Conservation (phyloP, 2,329 filamentous ascomycete species). For the Calcarisporium arbuscula region DNA sequence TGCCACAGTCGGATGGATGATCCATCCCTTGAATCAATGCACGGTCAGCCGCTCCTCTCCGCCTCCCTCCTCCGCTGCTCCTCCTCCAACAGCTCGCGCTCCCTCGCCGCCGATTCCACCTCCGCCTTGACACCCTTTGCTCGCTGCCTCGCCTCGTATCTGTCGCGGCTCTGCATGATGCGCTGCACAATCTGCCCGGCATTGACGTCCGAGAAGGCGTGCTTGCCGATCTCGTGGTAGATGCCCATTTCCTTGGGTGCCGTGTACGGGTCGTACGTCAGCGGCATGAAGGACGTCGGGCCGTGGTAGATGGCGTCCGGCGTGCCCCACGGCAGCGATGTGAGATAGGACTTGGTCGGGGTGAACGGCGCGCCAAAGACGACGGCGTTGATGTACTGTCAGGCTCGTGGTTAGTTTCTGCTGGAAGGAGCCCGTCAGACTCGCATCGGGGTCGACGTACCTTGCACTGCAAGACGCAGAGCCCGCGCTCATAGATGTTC, state of each 20-base stretch:
- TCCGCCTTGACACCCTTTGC: conserved; percentile 83
- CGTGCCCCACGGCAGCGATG: conserved; percentile 63
- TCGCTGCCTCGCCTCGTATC: conserved; percentile 87
- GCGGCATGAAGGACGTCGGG: conserved; percentile 83
- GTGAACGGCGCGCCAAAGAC: conserved; percentile 88
- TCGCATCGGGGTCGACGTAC: conserved; percentile 40
- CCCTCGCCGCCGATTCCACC: conserved; percentile 60
- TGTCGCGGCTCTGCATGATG: conserved; percentile 77
- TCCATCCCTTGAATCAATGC: too few relatives aligned
- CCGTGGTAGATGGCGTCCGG: conserved; percentile 89
- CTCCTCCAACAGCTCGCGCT: conserved; percentile 57
- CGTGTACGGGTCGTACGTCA: conserved; percentile 73
- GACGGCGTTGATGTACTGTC: conserved; percentile 76
- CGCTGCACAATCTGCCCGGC: conserved; percentile 85
- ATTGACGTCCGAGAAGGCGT: conserved; percentile 82
- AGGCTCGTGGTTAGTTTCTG: background rate
- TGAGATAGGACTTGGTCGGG: conserved; percentile 73
- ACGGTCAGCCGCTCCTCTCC: conserved; percentile 19
- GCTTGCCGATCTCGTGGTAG: conserved; percentile 69
- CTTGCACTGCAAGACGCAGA: conserved; percentile 92
- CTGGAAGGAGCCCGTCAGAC: too few relatives aligned
- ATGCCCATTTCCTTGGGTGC: conserved; percentile 78
- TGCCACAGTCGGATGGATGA: too few relatives aligned
- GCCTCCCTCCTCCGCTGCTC: conserved; percentile 46
- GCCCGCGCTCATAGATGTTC: conserved; percentile 94